A percentile compares a stretch with the other conserved stretches of the same genome.
phyloP scores from a whole-genome alignment of 768 basidiomycete genomes.

The Kwoniella shandongensis region DNA sequence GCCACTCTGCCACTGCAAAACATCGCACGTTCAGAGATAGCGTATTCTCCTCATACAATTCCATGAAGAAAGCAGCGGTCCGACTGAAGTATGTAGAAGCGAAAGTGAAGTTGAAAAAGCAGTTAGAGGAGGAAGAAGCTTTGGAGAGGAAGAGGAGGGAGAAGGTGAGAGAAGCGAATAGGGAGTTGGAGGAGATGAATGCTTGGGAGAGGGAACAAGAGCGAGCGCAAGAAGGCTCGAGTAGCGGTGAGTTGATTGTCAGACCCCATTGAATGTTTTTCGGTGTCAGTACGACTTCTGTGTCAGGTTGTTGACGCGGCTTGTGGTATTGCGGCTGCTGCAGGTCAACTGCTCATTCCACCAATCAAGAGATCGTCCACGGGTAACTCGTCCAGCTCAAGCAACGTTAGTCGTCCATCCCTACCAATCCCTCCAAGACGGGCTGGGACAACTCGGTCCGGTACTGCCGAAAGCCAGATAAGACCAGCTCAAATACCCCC shows the following conservation, averaged over 20 bases:
- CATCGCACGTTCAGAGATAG: slow-evolving; percentile 31
- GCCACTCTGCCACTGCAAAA: background rate
- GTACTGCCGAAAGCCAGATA: too few relatives aligned
- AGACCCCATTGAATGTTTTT: too few relatives aligned
- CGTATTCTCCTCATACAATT: slow-evolving; percentile 39
- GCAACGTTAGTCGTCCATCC: background rate
- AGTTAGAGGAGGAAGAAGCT: slow-evolving; percentile 18
- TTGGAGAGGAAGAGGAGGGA: slow-evolving; percentile 13
- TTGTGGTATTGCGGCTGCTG: too few relatives aligned
- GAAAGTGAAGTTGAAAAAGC: slow-evolving; percentile 32
- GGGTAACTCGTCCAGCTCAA: background rate
- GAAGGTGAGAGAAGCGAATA: slow-evolving; percentile 36
- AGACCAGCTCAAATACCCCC: background rate
- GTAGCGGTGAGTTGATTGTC: slow-evolving; percentile 7
- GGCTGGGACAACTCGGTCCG: background rate
- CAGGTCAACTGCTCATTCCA: slow-evolving; percentile 27
- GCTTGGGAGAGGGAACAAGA: too few relatives aligned
- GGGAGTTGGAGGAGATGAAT: slow-evolving; percentile 23
- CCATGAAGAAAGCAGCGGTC: slow-evolving; percentile 46
- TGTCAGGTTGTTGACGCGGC: too few relatives aligned
- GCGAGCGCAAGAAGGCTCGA: background rate
- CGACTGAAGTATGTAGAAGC: slow-evolving; percentile 38
- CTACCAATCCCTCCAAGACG: background rate
- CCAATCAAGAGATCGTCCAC: slow-evolving; percentile 6
- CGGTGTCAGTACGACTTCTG: too few relatives aligned